A percentile compares a stretch with the other conserved stretches of the same genome.
phyloP scores from a whole-genome alignment of 306 rosid genomes.

The Cucurbita ficifolia region DNA sequence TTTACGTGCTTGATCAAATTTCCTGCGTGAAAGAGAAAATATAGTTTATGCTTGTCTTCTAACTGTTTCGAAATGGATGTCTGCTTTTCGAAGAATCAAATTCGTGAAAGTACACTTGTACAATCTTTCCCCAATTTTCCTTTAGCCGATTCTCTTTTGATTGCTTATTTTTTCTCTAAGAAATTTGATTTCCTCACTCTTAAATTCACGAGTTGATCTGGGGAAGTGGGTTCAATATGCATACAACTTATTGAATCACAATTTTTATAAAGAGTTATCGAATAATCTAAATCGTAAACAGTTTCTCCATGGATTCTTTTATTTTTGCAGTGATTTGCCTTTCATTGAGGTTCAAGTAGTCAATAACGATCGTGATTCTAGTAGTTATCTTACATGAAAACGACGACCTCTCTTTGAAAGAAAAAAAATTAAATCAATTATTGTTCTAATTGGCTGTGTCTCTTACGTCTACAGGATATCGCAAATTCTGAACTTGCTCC shows the following conservation, averaged over 20 bases:
- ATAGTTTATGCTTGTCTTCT: neutral
- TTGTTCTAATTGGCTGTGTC: neutral
- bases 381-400: neutral
- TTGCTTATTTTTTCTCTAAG: neutral
- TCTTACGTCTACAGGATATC: conserved; percentile 47
- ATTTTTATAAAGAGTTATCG: neutral
- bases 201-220: neutral
- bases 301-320: neutral
- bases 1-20: neutral
- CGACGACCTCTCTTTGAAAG: neutral
- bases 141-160: neutral
- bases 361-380: neutral
- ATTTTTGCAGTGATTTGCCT: neutral
- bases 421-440: neutral
- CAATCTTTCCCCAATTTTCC: neutral
- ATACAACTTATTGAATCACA: neutral
- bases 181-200: neutral
- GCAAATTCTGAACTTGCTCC: conserved; percentile 84
- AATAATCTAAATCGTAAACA: neutral
- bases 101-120: neutral
- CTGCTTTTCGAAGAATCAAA: neutral
- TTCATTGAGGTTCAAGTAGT: neutral
- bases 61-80: neutral
- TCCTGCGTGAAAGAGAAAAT: neutral
- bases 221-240: neutral